These are phyloP conservation scores for Sporobolomyces roseus DNA, from an alignment of 768 basidiomycete species.

Conservation along the genomic window DNA sequence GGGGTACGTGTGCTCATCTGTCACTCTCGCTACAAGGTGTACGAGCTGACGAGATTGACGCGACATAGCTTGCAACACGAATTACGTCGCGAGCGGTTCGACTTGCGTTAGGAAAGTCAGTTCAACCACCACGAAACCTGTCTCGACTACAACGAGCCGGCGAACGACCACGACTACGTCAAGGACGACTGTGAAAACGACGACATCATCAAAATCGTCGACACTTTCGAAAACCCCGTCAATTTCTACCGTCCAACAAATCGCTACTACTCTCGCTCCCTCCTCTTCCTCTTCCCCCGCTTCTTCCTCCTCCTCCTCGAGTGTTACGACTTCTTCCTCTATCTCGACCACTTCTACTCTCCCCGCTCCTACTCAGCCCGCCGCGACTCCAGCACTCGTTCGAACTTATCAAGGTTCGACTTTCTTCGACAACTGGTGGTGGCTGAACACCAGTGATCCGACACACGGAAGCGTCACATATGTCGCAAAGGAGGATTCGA, in stretches of 20 bases:
- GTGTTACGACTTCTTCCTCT: neutral
- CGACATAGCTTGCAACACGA: conserved; percentile 1
- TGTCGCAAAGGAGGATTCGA: neutral
- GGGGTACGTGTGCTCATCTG: neutral
- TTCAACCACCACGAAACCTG: neutral
- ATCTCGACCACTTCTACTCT: conserved; percentile 3
- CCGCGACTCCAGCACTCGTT: conserved; percentile 14
- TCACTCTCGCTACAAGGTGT: neutral
- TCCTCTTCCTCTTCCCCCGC: neutral
- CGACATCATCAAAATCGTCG: neutral
- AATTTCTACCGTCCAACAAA: no score
- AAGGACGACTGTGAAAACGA: no score
- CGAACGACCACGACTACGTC: neutral
- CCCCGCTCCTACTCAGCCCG: conserved; percentile 5
- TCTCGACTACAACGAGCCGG: neutral
- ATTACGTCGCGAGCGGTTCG: neutral
- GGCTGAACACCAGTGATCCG: conserved; percentile 3
- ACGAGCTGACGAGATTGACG: neutral
- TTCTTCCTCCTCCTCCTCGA: neutral
- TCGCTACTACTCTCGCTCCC: neutral
- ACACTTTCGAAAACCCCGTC: no score
- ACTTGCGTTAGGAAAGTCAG: neutral
- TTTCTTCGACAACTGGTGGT: conserved; percentile 17
- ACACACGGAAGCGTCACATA: conserved; percentile 17
- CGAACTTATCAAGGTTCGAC: conserved; percentile 6